Percentiles rank a stretch among this genome's conserved stretches.
These are phyloP conservation scores for Oryza coarctata DNA, from an alignment of 176 grass and related monocot genomes.

Conservation along the genomic window DNA sequence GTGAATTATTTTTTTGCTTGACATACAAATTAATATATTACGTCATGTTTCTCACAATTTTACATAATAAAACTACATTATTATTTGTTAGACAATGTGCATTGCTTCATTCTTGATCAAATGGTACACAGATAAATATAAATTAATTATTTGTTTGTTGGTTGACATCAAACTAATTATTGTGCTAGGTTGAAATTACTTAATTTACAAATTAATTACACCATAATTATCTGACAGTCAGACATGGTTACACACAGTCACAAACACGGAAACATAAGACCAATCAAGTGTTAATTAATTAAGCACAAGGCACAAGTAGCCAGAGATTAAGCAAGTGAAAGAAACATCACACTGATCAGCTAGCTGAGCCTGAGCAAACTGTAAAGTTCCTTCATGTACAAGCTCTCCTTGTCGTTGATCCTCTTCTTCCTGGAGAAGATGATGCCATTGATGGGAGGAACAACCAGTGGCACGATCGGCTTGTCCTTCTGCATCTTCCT, in stretches of 20 bases:
- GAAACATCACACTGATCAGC: background rate
- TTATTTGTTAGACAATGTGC: background rate
- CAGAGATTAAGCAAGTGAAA: background rate
- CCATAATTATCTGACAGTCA: background rate
- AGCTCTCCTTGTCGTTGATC: slow-evolving; percentile 46
- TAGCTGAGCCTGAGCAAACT: slow-evolving; percentile 50
- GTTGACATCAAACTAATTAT: background rate
- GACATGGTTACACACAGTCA: slow-evolving; percentile 5
- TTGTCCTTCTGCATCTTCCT: slow-evolving; percentile 69
- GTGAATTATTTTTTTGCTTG: too few species aligned
- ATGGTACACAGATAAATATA: background rate
- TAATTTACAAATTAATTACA: slow-evolving; percentile 29
- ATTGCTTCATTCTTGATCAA: slow-evolving; percentile 8
- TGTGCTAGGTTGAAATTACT: background rate
- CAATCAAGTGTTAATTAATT: too few species aligned
- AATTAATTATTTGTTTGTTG: background rate
- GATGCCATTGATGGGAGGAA: slow-evolving; percentile 48
- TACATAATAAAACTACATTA: too few species aligned
- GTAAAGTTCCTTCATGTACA: slow-evolving; percentile 68
- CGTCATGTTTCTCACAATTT: too few species aligned
- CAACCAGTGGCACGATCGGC: slow-evolving; percentile 64
- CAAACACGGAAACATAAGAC: background rate
- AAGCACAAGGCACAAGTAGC: background rate
- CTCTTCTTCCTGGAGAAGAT: slow-evolving; percentile 60
- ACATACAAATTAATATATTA: too few species aligned